Base-by-base conservation (phyloP, 2,329 filamentous ascomycete species). In the Neurospora crassa region DNA sequence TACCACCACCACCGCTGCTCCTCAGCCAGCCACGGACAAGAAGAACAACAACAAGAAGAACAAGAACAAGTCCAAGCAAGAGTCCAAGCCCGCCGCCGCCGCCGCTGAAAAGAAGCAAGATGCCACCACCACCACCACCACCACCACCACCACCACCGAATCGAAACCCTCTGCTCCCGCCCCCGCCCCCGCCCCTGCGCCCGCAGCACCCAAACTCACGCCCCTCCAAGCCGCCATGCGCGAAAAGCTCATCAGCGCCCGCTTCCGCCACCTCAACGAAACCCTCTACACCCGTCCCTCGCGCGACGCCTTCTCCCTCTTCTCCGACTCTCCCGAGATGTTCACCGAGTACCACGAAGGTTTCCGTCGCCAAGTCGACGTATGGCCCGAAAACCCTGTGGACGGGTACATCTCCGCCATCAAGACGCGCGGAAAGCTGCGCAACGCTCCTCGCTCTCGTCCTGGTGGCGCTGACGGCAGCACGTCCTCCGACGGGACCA, bases 241-340 rank as follows among this genome's bases (percentile, higher is more conserved):
- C 73, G 91, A 94, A 79, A 99, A 99, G 84, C 90, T 99, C 74
- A 87, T 97, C 74, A 96, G 94, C 11, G 94, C 96, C 1, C 94
- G 96, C 72, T 99, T 99, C 87, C 93, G 96, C 74, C 94, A 98
- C 81, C 89, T 99, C 73, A 99, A 99, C 81, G 92, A 99, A 83
- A 95, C 93, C 0, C 90, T 99, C 16, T 99, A 99, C 83, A 98
- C 95, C 5, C 92, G 91, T 8, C 92, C 94, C 0, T 99, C 96
- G 0, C 84, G 85, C 43, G 90, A 96, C 75, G 92, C 96, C n/a
- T 89, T 96, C 76, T 83, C 87, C 69, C 89, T 98, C 34, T 98
- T 99, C 84, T 85, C 88, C 69, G 85, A 91, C 42, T 93, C 92
- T 68, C 96, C 96, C 0, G 93, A 97, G 79, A 94, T 98, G 87